Conservation (phyloP, 2,329 filamentous ascomycete genomes). For the Camptophora hylomeconis region DNA sequence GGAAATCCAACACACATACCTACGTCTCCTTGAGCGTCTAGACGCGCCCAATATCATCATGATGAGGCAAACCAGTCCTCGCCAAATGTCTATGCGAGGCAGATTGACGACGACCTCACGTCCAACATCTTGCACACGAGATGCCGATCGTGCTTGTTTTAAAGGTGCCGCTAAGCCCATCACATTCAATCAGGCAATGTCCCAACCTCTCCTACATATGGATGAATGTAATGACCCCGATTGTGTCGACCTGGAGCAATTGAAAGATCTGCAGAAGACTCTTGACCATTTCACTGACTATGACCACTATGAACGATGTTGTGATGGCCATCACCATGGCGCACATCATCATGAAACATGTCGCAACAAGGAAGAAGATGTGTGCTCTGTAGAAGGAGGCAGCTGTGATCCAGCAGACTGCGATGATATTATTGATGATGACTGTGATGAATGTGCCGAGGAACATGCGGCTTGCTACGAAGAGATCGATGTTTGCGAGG, state of each 20-base stretch:
- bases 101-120: too few relatives aligned
- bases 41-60: too few relatives aligned
- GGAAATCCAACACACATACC: too few relatives aligned
- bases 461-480: constrained; percentile 4
- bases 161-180: too few relatives aligned
- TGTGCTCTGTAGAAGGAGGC: too few relatives aligned
- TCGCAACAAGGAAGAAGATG: constrained; percentile 4
- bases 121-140: not conserved
- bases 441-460: constrained; percentile 15
- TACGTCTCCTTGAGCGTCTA: too few relatives aligned
- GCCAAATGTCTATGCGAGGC: too few relatives aligned
- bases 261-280: constrained; percentile 4
- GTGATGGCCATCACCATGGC: constrained; percentile 3
- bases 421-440: constrained; percentile 6
- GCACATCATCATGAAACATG: not conserved
- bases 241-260: constrained; percentile 4
- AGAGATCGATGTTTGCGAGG: constrained; percentile 3
- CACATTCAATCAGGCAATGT: not conserved
- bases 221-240: constrained; percentile 6
- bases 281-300: constrained; percentile 5
- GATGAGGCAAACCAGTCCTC: too few relatives aligned
- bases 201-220: constrained; percentile 3
- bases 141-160: not conserved
- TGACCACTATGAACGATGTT: constrained; percentile 4
- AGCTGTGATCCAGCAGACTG: constrained; percentile 1